A percentile compares a stretch with the other conserved stretches of the same genome.
These are phyloP conservation scores for Coemansia sp. DNA, from an alignment of 192 early-diverging fungal genomes.

Conservation along the genomic window DNA sequence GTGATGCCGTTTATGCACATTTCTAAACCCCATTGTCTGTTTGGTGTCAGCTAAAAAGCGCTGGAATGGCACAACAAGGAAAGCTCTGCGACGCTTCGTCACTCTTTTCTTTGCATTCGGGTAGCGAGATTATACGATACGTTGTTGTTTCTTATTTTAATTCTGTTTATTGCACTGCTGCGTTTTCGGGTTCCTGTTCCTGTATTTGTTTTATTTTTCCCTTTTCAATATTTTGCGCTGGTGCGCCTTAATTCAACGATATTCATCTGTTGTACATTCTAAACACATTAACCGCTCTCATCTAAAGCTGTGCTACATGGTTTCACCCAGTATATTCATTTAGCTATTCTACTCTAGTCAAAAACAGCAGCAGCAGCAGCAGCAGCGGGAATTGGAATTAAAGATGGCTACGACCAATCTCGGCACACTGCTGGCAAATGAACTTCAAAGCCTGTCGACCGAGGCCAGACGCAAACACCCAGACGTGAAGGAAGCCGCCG, in stretches of 20 bases:
- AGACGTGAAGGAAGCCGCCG: slow-evolving; percentile 88
- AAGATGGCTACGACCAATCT: slow-evolving; percentile 44
- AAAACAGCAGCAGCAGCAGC: too few relatives aligned
- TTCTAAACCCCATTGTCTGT: too few relatives aligned
- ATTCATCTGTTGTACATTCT: background rate
- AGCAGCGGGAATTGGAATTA: background rate
- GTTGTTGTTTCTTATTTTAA: slow-evolving; percentile 3
- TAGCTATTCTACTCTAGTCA: too few relatives aligned
- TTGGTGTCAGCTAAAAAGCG: too few relatives aligned
- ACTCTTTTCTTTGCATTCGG: background rate
- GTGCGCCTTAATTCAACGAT: background rate
- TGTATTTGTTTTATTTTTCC: background rate
- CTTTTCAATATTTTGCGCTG: background rate
- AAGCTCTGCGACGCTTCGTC: background rate
- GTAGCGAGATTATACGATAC: background rate
- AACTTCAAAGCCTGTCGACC: slow-evolving; percentile 80
- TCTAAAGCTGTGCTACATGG: background rate
- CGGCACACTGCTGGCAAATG: slow-evolving; percentile 62
- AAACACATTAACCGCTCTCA: background rate
- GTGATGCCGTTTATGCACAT: too few relatives aligned
- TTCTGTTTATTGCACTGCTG: background rate
- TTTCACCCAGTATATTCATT: background rate
- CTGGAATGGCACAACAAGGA: too few relatives aligned
- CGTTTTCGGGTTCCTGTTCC: background rate
- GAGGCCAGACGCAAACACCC: slow-evolving; percentile 89